phyloP scores from a whole-genome alignment of 768 basidiomycete species.

The Xerocomellus amylosporus region DNA sequence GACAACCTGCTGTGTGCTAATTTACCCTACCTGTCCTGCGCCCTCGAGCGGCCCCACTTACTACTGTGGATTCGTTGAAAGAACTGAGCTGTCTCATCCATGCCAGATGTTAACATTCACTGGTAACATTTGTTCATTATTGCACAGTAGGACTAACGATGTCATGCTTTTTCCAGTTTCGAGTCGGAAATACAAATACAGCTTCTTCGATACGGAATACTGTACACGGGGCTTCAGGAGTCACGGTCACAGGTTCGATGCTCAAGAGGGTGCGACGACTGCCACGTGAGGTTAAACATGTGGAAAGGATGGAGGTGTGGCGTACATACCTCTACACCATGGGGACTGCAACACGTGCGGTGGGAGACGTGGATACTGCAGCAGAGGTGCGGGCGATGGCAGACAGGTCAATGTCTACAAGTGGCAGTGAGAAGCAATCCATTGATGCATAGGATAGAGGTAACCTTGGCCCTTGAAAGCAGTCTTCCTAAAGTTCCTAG shows the following conservation, averaged over 20 bases:
- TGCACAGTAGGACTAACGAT: slow-evolving; percentile 1
- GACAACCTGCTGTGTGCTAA: no score
- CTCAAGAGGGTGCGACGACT: neutral
- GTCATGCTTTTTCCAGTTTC: neutral
- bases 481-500: slow-evolving; percentile 67
- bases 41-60: no score
- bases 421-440: neutral
- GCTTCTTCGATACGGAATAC: neutral
- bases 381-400: slow-evolving; percentile 82
- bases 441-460: neutral
- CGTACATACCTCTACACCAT: slow-evolving; percentile 21
- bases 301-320: neutral
- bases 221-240: slow-evolving; percentile 5
- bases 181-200: slow-evolving; percentile 21
- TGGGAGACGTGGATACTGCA: slow-evolving; percentile 54
- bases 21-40: no score
- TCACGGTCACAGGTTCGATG: neutral
- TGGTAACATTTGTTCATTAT: slow-evolving; percentile 5
- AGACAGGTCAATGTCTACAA: slow-evolving; percentile 54
- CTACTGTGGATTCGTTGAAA: neutral
- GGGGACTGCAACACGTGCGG: slow-evolving; percentile 12
- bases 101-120: neutral
- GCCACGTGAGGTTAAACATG: neutral
- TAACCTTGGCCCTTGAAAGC: slow-evolving; percentile 61
- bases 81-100: neutral